Conservation (phyloP, 306 rosid genomes). For the Cicer yamashitae region DNA sequence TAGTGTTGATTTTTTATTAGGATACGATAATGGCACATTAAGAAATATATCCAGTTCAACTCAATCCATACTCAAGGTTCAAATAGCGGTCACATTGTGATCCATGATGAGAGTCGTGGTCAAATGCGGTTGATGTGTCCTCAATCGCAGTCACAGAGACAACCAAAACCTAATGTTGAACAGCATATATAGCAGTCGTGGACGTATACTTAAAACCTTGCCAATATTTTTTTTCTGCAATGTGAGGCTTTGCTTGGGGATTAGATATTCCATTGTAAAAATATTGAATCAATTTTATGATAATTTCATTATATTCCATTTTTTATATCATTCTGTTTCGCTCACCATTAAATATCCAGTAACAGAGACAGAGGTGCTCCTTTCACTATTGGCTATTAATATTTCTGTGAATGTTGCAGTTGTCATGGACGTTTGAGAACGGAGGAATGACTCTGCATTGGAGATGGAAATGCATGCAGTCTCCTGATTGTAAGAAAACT, state of each 20-base stretch:
- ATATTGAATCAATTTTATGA: neutral
- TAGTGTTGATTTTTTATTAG: neutral
- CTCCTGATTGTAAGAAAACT: constrained; percentile 65
- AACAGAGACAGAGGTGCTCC: neutral
- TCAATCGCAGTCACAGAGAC: neutral
- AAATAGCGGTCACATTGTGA: neutral
- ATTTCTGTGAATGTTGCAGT: constrained; percentile 51
- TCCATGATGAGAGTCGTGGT: neutral
- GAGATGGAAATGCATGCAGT: constrained; percentile 84
- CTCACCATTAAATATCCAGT: neutral
- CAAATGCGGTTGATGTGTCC: neutral
- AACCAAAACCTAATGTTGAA: neutral
- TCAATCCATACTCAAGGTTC: neutral
- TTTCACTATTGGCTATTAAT: constrained; percentile 6
- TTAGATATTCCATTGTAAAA: neutral
- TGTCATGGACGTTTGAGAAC: constrained; percentile 90
- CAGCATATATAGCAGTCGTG: neutral
- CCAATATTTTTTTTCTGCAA: neutral
- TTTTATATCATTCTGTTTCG: neutral
- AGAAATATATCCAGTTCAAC: neutral
- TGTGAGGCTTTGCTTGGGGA: neutral
- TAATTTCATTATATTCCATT: neutral
- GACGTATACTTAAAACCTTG: neutral
- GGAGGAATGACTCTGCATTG: constrained; percentile 81
- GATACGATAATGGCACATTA: neutral